Evolutionary conservation across 2,329 filamentous ascomycete genomes (phyloP).

Genomic region (Pseudogymnoascus sp.): DNA sequence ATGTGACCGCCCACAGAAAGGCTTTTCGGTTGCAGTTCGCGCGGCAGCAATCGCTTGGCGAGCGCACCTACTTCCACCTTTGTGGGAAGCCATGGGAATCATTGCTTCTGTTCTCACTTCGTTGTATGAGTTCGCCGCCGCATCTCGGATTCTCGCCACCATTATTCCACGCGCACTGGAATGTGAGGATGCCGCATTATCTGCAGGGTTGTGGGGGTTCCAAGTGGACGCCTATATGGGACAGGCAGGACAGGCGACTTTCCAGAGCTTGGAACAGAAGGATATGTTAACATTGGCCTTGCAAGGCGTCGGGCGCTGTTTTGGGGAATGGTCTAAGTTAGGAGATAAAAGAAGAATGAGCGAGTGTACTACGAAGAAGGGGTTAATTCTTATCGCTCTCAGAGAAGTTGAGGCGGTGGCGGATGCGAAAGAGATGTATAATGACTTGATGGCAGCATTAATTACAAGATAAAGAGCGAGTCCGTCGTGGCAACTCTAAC

Average conservation of each 20-base stretch:
- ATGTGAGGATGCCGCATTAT: slow-evolving; percentile 48
- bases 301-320: slow-evolving; percentile 42
- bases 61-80: slow-evolving; percentile 48
- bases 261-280: slow-evolving; percentile 33
- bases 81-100: slow-evolving; percentile 54
- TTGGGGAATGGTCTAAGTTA: slow-evolving; percentile 47
- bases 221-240: slow-evolving; percentile 61
- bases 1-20: slow-evolving; percentile 52
- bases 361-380: slow-evolving; percentile 51
- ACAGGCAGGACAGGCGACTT: slow-evolving; percentile 42
- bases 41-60: slow-evolving; percentile 57
- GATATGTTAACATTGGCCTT: slow-evolving; percentile 43
- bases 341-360: slow-evolving; percentile 55
- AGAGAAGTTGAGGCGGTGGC: slow-evolving; percentile 49
- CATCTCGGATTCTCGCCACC: slow-evolving; percentile 48
- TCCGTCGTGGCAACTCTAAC: not conserved
- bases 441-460: slow-evolving; percentile 34
- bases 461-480: not conserved
- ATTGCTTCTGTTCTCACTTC: slow-evolving; percentile 52
- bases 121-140: slow-evolving; percentile 53
- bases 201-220: slow-evolving; percentile 50
- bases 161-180: slow-evolving; percentile 60
- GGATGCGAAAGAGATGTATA: slow-evolving; percentile 47
- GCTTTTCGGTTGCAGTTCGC: slow-evolving; percentile 58
- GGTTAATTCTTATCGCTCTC: slow-evolving; percentile 52